Percentiles rank a stretch among this genome's conserved stretches.
These are phyloP conservation scores for Cordyceps javanica DNA, from an alignment of 2,329 filamentous ascomycete genomes.

Conservation along the genomic window DNA sequence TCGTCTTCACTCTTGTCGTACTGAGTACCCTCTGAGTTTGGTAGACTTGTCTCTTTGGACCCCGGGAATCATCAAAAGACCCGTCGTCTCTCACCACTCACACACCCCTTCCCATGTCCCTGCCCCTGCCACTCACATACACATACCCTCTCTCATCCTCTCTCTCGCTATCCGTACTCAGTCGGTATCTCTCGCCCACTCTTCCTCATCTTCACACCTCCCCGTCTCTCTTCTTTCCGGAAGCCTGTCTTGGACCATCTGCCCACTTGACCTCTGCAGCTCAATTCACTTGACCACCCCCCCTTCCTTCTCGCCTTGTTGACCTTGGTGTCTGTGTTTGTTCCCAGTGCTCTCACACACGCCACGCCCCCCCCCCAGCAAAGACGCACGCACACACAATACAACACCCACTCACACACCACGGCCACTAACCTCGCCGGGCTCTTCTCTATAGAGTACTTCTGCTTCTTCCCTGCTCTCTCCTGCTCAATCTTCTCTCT, in stretches of 20 bases:
- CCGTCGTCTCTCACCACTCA: not conserved
- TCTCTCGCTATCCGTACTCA: not conserved
- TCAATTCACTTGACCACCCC: not conserved
- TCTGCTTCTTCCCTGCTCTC: not conserved
- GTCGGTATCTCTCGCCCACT: too few species aligned
- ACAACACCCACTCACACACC: not conserved
- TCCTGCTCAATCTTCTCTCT: constrained; percentile 11
- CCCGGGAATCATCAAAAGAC: not conserved
- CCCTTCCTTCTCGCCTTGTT: not conserved
- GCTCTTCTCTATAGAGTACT: not conserved
- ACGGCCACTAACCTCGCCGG: not conserved
- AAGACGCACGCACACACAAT: not conserved
- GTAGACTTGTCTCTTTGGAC: not conserved
- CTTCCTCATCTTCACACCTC: not conserved
- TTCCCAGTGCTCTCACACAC: not conserved
- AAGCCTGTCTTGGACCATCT: not conserved
- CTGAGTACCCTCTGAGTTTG: not conserved
- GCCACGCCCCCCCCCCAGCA: not conserved
- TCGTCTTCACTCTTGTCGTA: not conserved
- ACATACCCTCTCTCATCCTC: not conserved
- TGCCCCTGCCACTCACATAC: not conserved
- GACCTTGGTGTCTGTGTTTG: not conserved
- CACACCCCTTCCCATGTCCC: not conserved
- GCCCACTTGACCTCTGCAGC: constrained; percentile 2
- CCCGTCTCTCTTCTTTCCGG: not conserved